Evolutionary conservation across 225 moss, liverwort and hornwort species (phyloP), one percentile per base, ranked within the genome.

Genomic region (Antitrichia curtipendula): DNA sequence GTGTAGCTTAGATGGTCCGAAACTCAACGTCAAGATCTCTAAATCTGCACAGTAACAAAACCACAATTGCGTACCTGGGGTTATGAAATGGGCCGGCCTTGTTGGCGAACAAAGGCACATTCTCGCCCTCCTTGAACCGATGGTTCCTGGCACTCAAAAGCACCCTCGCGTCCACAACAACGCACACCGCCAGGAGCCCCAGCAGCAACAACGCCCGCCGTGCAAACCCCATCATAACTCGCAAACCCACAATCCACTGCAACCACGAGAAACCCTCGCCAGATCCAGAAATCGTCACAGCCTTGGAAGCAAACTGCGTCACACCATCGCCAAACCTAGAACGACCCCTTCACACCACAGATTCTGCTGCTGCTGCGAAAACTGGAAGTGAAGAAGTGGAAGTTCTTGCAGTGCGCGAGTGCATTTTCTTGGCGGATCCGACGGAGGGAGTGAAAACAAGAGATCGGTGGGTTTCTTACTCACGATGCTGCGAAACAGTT

Each of bases 21-120:
- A 78, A 29, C 41, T 78, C 78, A 34, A 36, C 20, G 81, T 70
- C 45, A 34, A 68, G 75, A 87, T 81, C 87, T 63, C 75, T 13
- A 65, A 57, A 65, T 74, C 57, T 78, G 78, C 58, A 58, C 58
- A 28, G 58, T 28, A 53, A 58, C 49, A 80, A 36, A 32, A 27
- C 27, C 23, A 59, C 58, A 78, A 82, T 62, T 52, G 53, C 65
- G 49, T 54, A 78, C 73, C 98, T 98, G 16, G 98, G 98, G 86
- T 98, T 98, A 45, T 93, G 96, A 82, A 96, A 97, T 34, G 98
- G 98, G 47, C 98, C 98, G 68, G 97, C 96, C 91, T 98, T 98
- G 90, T 97, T 98, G n/a, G 98, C 98, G 77, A 93, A 98, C 63
- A 98, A 74, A 17, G 98, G 96, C 89, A 98, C 98, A 84, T 91